Base-by-base conservation (phyloP, 2,329 filamentous ascomycete species). In the Aspergillus glaucus region DNA sequence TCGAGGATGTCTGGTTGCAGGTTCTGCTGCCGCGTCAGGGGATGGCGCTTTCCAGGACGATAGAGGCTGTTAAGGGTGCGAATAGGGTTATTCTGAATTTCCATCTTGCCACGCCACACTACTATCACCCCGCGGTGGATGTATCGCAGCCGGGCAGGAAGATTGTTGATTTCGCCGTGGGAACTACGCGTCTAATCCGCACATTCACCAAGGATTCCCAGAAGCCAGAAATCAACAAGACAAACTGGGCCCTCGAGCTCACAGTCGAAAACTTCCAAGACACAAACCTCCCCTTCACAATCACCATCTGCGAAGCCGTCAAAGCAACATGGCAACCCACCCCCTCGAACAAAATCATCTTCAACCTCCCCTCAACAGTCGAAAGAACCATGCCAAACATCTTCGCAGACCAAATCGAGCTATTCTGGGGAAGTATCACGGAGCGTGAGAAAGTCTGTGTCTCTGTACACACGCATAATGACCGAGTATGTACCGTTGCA, bases 21-120 rank as follows among this genome's bases (percentile, higher is more conserved):
- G 92, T 96, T 46, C 84, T 97, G 45, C 90, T 89, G 4, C 92
- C 92, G 5, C 97, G 91, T 68, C 85, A 92, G 56, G 84, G 88
- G 65, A 92, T 97, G 66, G 82, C 97, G 63, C 96, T 97, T 71
- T 79, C 81, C 58, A 81, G 87, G 55, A 96, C 92, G 17, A 87
- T 97, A 56, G 88, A 97, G 61, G 89, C 90, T 49, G 76, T 97
- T 55, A 84, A 81, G 66, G 92, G 92, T 43, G 82, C 89, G 22
- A 95, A 95, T 74, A 96, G 95, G 70, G 93, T 88, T 47, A 87
- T 97, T 56, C 79, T 97, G 56, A 92, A 97, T 73, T 86, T 97
- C 62, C 97, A 97, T 74, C 84, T 98, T 44, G 92, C 93, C 43
- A 96, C 93, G 6, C 94, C 88, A 74, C 88, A 90, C 60, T 98